phyloP scores from a whole-genome alignment of 305 asterid species.

The Coffea humblotiana region DNA sequence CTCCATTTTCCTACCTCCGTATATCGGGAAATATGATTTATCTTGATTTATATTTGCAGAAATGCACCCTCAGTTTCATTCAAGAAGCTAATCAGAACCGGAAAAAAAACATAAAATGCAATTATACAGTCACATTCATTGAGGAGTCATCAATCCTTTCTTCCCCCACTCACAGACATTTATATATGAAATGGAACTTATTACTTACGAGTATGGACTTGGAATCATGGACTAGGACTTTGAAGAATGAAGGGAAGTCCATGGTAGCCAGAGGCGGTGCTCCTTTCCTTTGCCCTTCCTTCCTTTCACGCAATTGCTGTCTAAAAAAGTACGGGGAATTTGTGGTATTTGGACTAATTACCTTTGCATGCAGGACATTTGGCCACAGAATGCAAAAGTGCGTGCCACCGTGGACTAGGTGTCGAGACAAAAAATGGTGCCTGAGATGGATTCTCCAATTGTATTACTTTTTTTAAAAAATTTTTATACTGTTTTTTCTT shows the following conservation, averaged over 20 bases:
- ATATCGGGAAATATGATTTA: no score
- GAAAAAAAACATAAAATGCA: no score
- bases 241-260: background rate
- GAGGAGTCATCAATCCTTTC: no score
- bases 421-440: no score
- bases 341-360: background rate
- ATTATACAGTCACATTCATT: no score
- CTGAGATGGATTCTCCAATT: background rate
- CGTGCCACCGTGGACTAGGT: background rate
- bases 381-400: background rate
- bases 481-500: no score
- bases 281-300: background rate
- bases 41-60: no score
- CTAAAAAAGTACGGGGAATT: background rate
- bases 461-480: no score
- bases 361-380: background rate
- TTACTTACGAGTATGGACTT: background rate
- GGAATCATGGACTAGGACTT: background rate
- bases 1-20: no score
- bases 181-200: background rate
- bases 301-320: background rate
- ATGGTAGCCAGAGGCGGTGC: background rate
- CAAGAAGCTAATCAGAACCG: no score
- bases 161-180: no score
- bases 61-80: no score